Base-by-base conservation (phyloP, 164 flowering plant genomes). In the Nelumbo lutea region DNA sequence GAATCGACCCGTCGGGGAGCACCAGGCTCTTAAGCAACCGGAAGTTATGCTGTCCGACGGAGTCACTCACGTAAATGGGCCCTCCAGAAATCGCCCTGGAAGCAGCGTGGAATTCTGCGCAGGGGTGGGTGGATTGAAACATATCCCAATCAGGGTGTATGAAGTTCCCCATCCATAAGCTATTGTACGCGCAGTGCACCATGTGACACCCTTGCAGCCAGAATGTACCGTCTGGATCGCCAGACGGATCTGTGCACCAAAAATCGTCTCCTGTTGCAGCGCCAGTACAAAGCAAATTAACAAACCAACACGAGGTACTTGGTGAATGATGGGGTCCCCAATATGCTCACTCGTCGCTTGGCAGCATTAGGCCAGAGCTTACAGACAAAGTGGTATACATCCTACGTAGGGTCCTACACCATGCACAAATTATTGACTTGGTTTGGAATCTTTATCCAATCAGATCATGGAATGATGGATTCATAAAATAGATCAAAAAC, bases 201-300 rank as follows among this genome's bases (percentile, higher is more conserved):
- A 92, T 88, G 79, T 90, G 96, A 76, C 90, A 87, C 2, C 96
- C 97, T 78, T 92, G 97, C 10, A 92, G 82, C 97, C 97, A 92
- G 68, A 78, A 90, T 38, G 89, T 84, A 6, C 97, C 97, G 58
- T 86, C 87, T 1, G 97, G 90, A 52, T 86, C 92, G 13, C 92
- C 94, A 1, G 82, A 72, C 40, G 91, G 90, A 53, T 89, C 91
- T 0, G 87, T 83, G 79, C 89, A 88, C 97, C 97, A 92, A 67
- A 88, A 92, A 66, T 88, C 96, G 73, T 92, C 96, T 6, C 96
- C 96, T 90, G 77, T 42, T 15, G 14, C 11, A 43, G 27, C 3
- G 8, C 4, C 67, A 65, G 47, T 48, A 9, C 62, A 43, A 46
- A 38, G n/a, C 51, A 43, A 1, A 45, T 13, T 10, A 11, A 1